Conservation (phyloP, 106 monocot genomes). For the Apostasia shenzhenica region DNA sequence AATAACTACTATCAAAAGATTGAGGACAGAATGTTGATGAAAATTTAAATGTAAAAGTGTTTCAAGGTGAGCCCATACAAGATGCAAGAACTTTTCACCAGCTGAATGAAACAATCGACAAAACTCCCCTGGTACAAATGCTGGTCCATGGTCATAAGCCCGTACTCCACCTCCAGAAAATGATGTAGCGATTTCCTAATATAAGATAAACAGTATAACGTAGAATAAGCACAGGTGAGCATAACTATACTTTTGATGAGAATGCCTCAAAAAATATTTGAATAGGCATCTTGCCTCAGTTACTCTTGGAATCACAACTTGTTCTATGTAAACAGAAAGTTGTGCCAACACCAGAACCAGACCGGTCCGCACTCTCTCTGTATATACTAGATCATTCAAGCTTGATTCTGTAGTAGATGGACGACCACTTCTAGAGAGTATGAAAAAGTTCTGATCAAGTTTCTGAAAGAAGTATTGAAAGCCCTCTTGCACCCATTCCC, state of each 20-base stretch:
- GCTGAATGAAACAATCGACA: slow-evolving; percentile 77
- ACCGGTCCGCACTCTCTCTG: slow-evolving; percentile 67
- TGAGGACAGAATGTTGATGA: too few relatives aligned
- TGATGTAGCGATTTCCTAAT: slow-evolving; percentile 84
- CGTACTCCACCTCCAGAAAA: slow-evolving; percentile 90
- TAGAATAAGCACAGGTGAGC: slow-evolving; percentile 2
- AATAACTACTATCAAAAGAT: too few relatives aligned
- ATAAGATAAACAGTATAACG: neutral
- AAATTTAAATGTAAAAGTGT: too few relatives aligned
- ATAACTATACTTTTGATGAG: neutral
- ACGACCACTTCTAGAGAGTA: slow-evolving; percentile 60
- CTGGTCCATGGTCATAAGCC: slow-evolving; percentile 78
- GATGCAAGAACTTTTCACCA: slow-evolving; percentile 75
- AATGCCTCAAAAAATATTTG: neutral
- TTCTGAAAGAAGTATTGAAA: slow-evolving; percentile 87
- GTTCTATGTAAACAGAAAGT: slow-evolving; percentile 82
- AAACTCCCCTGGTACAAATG: slow-evolving; percentile 94
- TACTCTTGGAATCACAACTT: slow-evolving; percentile 89
- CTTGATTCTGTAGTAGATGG: slow-evolving; percentile 22
- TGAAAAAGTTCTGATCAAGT: slow-evolving; percentile 50
- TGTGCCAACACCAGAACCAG: slow-evolving; percentile 82
- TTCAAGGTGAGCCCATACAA: slow-evolving; percentile 30
- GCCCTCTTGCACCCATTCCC: slow-evolving; percentile 97
- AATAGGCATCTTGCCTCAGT: slow-evolving; percentile 49
- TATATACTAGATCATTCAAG: slow-evolving; percentile 16